phyloP scores from a whole-genome alignment of 1,284 basidiomycete species.

The Ustilago cynodontis region DNA sequence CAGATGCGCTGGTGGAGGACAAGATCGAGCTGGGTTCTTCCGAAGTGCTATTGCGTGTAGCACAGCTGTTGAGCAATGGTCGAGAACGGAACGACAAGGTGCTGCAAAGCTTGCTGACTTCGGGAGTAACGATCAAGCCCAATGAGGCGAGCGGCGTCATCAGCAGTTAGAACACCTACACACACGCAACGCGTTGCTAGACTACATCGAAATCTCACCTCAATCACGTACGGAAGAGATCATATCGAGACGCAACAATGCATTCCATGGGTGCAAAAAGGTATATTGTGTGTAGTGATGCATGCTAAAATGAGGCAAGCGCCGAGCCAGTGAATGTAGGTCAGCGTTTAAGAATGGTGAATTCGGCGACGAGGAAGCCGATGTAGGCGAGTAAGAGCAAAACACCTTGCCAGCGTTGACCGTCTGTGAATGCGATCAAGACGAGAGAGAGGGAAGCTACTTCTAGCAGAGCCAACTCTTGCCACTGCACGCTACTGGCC shows the following conservation, averaged over 20 bases:
- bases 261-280: not conserved
- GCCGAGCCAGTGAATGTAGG: not conserved
- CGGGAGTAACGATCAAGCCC: conserved; percentile 39
- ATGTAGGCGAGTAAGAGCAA: conserved; percentile 48
- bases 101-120: conserved; percentile 43
- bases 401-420: conserved; percentile 46
- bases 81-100: conserved; percentile 48
- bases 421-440: conserved; percentile 49
- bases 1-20: conserved; percentile 54
- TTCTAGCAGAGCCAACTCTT: conserved; percentile 36
- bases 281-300: conserved; percentile 5
- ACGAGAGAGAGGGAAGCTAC: conserved; percentile 46
- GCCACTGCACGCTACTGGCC: conserved; percentile 41
- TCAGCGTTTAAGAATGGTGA: conserved; percentile 43
- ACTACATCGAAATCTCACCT: too few relatives aligned
- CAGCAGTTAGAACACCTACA: conserved; percentile 26
- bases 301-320: not conserved
- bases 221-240: too few relatives aligned
- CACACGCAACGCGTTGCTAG: not conserved
- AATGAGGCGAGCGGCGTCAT: conserved; percentile 42
- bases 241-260: too few relatives aligned
- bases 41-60: conserved; percentile 56
- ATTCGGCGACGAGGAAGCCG: conserved; percentile 52
- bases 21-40: conserved; percentile 64
- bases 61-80: conserved; percentile 33